Base-by-base conservation (phyloP, 176 grass and related monocot species). In the Guadua angustifolia region DNA sequence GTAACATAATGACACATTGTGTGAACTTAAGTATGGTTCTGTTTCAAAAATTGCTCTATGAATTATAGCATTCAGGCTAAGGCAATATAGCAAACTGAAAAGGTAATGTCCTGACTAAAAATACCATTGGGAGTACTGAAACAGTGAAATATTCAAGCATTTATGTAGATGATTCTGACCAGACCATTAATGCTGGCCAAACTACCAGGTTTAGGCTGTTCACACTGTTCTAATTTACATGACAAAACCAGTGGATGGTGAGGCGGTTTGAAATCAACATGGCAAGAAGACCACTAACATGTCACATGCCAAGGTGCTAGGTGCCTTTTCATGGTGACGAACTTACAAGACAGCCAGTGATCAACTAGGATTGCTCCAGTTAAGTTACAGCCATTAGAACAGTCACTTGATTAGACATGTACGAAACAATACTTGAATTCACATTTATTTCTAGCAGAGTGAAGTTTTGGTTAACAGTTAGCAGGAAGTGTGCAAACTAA, bases 31-130 rank as follows among this genome's bases (percentile, higher is more conserved):
- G 12, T 47, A 46, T 12, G 69, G 40, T 74, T 86, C 74, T 0
- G 29, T 65, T 84, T 73, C 47, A 40, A 50, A 42, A 67, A 71
- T 21, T 84, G 79, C 8, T 7, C 7, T 44, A 80, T 68, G 5
- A 21, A 19, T n/a, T 43, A 42, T 59, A 67, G 60, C 5, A 67
- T 50, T 64, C 15, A 16, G 19, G 77, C 25, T 6, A 83, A 72
- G 26, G 19, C 69, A 73, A 73, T 49, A 55, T 18, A 33, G 19
- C 19, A 22, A 22, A 59, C 9, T 40, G 35, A 58, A 14, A 52
- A 74, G 35, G 71, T 35, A 16, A 40, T 56, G 4, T 56, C 71
- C 9, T 9, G 3, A 5, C 11, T 49, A 18, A 50, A 52, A 71
- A 25, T 47, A 71, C 4, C 69, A 71, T 25, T 16, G 42, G 44